phyloP scores from a whole-genome alignment of 179 eudicot species.

The Beta macrorhiza region DNA sequence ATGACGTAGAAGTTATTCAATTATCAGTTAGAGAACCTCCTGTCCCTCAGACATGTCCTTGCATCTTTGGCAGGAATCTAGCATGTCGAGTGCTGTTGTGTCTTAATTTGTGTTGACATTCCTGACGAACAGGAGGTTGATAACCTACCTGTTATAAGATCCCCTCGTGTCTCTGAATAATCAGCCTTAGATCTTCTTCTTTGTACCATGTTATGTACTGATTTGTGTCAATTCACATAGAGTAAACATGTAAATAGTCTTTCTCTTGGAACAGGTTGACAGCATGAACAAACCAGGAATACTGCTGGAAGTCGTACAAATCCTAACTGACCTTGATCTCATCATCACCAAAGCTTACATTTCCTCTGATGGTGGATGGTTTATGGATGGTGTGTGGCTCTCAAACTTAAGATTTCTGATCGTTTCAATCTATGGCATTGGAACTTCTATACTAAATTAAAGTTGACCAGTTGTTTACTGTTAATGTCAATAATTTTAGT shows the following conservation, averaged over 20 bases:
- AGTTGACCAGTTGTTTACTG: neutral
- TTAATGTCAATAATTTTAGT: neutral
- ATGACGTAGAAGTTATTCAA: neutral
- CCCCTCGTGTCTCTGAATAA: too few species aligned
- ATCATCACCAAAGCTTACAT: conserved; percentile 78
- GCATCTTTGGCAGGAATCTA: neutral
- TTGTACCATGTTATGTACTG: neutral
- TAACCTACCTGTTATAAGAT: neutral
- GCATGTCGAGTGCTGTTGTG: neutral
- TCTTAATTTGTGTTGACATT: neutral
- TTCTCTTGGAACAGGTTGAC: conserved; percentile 52
- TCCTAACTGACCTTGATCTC: conserved; percentile 76
- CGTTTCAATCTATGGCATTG: neutral
- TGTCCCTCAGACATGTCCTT: neutral
- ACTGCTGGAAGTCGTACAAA: conserved; percentile 80
- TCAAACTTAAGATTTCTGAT: neutral
- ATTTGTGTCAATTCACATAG: neutral
- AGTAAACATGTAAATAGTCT: neutral
- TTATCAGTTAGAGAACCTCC: neutral
- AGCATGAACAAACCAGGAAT: conserved; percentile 84
- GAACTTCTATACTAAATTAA: neutral
- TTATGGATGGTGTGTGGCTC: conserved; percentile 70
- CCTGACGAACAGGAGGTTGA: neutral
- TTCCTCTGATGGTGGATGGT: conserved; percentile 95
- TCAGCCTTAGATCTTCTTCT: neutral